A percentile compares a stretch with the other conserved stretches of the same genome.
These are phyloP conservation scores for Salvia rosmarinus DNA, from an alignment of 257 asterid genomes.

Conservation along the genomic window DNA sequence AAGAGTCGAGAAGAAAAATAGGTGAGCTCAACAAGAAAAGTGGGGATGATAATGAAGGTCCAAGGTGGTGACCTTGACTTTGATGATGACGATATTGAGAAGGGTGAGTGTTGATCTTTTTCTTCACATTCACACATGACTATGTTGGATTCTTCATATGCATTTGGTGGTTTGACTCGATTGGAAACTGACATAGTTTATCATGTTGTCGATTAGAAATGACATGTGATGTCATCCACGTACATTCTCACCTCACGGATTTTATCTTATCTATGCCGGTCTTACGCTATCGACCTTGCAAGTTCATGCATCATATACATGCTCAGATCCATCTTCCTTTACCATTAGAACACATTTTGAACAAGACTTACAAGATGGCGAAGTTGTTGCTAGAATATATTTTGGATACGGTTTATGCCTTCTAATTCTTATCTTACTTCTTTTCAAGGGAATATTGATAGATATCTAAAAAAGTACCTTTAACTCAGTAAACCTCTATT, in stretches of 20 bases:
- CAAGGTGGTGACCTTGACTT: conserved; percentile 95
- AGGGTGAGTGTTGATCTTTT: conserved; percentile 54
- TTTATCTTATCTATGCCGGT: neutral
- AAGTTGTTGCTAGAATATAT: neutral
- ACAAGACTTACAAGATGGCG: neutral
- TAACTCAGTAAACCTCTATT: conserved; percentile 1
- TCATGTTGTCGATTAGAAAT: neutral
- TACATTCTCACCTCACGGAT: neutral
- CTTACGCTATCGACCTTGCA: neutral
- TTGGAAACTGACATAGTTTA: neutral
- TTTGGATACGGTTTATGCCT: neutral
- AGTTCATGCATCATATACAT: conserved; percentile 5
- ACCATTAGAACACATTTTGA: neutral
- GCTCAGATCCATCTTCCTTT: neutral
- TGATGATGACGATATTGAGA: conserved; percentile 93
- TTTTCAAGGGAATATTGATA: neutral
- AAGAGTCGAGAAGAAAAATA: conserved; percentile 73
- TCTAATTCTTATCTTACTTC: too few species aligned
- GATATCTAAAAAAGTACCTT: neutral
- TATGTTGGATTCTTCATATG: neutral
- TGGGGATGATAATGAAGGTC: conserved; percentile 96
- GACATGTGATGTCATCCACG: conserved; percentile 12
- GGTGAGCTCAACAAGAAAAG: conserved; percentile 68
- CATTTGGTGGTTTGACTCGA: neutral
- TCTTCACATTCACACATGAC: neutral